Conservation (phyloP, 495 filamentous ascomycete species). For the Poronia punctata region DNA sequence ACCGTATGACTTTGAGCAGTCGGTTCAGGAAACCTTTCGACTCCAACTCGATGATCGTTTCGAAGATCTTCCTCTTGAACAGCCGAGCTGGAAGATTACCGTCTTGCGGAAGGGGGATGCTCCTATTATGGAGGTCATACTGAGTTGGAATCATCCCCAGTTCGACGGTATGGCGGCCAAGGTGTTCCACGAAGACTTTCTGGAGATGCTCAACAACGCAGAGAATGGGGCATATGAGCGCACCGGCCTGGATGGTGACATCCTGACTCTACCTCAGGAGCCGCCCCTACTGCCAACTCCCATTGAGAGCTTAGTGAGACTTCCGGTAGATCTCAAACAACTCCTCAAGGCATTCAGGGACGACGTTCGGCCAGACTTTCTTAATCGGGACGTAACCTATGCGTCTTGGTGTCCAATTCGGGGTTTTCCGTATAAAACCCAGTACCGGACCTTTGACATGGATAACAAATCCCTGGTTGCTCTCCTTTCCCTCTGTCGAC, state of each 20-base stretch:
- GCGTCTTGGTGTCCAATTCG: constrained; percentile 8
- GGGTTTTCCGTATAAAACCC: constrained; percentile 11
- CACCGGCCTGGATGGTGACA: constrained; percentile 1
- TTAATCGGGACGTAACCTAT: constrained; percentile 1
- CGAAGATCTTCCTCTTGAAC: constrained; percentile 8
- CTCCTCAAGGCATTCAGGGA: constrained; percentile 4
- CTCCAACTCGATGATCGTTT: constrained; percentile 13
- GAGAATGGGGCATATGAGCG: not conserved
- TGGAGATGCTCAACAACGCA: constrained; percentile 2
- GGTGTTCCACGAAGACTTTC: constrained; percentile 8
- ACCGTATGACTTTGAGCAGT: constrained; percentile 5
- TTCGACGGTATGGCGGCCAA: constrained; percentile 9
- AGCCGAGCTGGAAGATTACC: constrained; percentile 14
- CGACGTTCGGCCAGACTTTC: constrained; percentile 4
- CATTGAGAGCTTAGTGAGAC: constrained; percentile 5
- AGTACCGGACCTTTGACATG: constrained; percentile 13
- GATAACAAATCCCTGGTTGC: constrained; percentile 3
- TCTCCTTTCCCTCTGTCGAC: constrained; percentile 14
- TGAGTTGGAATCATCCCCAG: constrained; percentile 15
- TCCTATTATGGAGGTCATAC: constrained; percentile 1
- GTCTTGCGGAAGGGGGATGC: constrained; percentile 1
- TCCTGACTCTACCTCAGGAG: constrained; percentile 1
- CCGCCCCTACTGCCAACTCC: constrained; percentile 5
- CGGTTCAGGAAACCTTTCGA: constrained; percentile 9
- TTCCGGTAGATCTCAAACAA: constrained; percentile 7